Percentiles rank a stretch among this genome's conserved stretches.
These are phyloP conservation scores for Drechslerella coelobrocha DNA, from an alignment of 2,329 filamentous ascomycete genomes.

Conservation along the genomic window DNA sequence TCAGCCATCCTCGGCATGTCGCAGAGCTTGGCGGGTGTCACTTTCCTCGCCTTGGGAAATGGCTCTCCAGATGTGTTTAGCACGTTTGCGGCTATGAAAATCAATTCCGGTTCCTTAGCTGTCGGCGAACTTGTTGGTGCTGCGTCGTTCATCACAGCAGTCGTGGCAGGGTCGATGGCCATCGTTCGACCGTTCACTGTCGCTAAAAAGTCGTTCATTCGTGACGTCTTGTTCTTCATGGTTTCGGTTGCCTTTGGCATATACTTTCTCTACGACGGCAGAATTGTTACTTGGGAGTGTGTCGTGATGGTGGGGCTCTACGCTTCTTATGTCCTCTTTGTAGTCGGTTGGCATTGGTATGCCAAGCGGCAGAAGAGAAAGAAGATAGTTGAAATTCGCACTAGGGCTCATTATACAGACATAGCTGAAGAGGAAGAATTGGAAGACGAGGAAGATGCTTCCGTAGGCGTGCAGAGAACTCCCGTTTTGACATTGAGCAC, in stretches of 20 bases:
- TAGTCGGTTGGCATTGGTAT: constrained; percentile 93
- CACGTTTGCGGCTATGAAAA: constrained; percentile 96
- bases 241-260: constrained; percentile 85
- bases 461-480: constrained; percentile 60
- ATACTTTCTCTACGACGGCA: constrained; percentile 83
- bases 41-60: constrained; percentile 95
- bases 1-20: constrained; percentile 87
- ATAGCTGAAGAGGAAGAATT: constrained; percentile 66
- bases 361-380: constrained; percentile 66
- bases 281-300: constrained; percentile 87
- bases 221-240: constrained; percentile 92
- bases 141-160: constrained; percentile 92
- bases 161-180: constrained; percentile 97
- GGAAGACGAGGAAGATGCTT: constrained; percentile 64
- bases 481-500: constrained; percentile 65
- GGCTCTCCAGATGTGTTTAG: constrained; percentile 98
- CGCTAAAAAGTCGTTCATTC: constrained; percentile 83
- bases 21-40: constrained; percentile 85
- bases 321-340: constrained; percentile 82
- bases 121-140: constrained; percentile 94
- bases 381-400: constrained; percentile 51
- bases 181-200: constrained; percentile 94
- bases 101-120: constrained; percentile 94
- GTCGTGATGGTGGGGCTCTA: constrained; percentile 90
- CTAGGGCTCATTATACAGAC: constrained; percentile 52